A percentile compares a stretch with the other conserved stretches of the same genome.
Evolutionary conservation across 2,329 filamentous ascomycete species (phyloP).

Genomic region (Cladosporium sp.): DNA sequence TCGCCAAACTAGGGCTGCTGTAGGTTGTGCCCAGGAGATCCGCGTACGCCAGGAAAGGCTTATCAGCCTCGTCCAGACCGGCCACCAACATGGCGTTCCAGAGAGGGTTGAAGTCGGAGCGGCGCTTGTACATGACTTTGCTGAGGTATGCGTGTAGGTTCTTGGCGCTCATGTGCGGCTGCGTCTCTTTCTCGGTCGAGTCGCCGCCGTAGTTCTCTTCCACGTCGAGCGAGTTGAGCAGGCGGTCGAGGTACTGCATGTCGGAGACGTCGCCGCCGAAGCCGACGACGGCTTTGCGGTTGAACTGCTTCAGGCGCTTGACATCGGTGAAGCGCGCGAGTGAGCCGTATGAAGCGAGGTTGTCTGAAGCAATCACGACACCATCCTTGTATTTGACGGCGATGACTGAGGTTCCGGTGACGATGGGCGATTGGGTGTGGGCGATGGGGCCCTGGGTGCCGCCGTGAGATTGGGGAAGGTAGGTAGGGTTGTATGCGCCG

Average conservation of each 20-base stretch:
- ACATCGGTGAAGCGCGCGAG: constrained; percentile 92
- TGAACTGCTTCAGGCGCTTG: constrained; percentile 88
- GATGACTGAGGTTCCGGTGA: constrained; percentile 93
- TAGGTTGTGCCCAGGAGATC: constrained; percentile 94
- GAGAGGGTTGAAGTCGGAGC: constrained; percentile 91
- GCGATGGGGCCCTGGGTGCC: constrained; percentile 57
- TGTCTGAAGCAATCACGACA: constrained; percentile 94
- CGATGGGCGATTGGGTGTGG: constrained; percentile 87
- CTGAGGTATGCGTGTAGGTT: constrained; percentile 96
- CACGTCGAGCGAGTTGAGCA: constrained; percentile 81
- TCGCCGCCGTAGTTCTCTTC: constrained; percentile 74
- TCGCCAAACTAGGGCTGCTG: constrained; percentile 80
- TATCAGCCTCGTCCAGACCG: constrained; percentile 72
- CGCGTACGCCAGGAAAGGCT: constrained; percentile 86
- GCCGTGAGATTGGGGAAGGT: constrained; percentile 62
- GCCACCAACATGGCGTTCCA: constrained; percentile 96
- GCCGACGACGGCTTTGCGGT: constrained; percentile 76
- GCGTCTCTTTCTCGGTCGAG: constrained; percentile 58
- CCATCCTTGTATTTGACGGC: constrained; percentile 95
- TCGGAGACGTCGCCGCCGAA: constrained; percentile 97
- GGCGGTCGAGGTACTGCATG: constrained; percentile 97
- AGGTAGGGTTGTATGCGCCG: constrained; percentile 84
- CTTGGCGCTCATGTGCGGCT: constrained; percentile 70
- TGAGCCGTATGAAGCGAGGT: constrained; percentile 95
- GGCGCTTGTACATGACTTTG: constrained; percentile 93